Conservation (phyloP, 345 rosid genomes). For the Linum usitatissimum region DNA sequence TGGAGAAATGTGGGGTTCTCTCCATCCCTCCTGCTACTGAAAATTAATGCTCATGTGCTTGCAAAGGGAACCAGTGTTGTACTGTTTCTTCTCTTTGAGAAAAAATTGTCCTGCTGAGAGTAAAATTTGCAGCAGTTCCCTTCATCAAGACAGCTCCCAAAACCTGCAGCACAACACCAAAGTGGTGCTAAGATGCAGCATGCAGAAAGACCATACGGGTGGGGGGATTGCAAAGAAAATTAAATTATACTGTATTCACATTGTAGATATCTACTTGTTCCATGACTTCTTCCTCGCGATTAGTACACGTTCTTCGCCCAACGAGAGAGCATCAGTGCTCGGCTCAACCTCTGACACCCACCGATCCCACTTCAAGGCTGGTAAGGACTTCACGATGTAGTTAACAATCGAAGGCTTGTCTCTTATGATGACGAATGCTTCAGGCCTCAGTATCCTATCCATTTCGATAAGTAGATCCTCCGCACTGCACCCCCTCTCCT, state of each 20-base stretch:
- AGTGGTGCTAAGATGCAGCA: background rate
- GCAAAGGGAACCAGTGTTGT: too few relatives aligned
- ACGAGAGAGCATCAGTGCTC: conserved; percentile 52
- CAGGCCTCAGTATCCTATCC: conserved; percentile 82
- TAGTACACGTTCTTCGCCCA: conserved; percentile 57
- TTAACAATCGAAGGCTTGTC: conserved; percentile 54
- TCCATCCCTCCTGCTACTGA: too few relatives aligned
- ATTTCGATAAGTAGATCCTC: conserved; percentile 85
- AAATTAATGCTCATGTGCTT: too few relatives aligned
- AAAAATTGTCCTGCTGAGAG: too few relatives aligned
- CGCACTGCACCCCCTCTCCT: conserved; percentile 45
- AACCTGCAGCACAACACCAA: too few relatives aligned
- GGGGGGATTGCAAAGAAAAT: background rate
- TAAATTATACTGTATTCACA: background rate
- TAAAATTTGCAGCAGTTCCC: too few relatives aligned
- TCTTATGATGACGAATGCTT: conserved; percentile 72
- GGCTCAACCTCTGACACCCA: conserved; percentile 78
- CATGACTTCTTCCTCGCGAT: conserved; percentile 70
- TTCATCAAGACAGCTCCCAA: too few relatives aligned
- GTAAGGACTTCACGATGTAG: conserved; percentile 40
- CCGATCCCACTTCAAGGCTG: conserved; percentile 71
- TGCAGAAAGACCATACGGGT: background rate
- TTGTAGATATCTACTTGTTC: conserved; percentile 9
- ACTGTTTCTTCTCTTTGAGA: too few relatives aligned
- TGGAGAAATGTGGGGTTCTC: too few relatives aligned